A percentile compares a stretch with the other conserved stretches of the same genome.
phyloP scores from a whole-genome alignment of 2,329 filamentous ascomycete genomes.

The Fusarium sp. region DNA sequence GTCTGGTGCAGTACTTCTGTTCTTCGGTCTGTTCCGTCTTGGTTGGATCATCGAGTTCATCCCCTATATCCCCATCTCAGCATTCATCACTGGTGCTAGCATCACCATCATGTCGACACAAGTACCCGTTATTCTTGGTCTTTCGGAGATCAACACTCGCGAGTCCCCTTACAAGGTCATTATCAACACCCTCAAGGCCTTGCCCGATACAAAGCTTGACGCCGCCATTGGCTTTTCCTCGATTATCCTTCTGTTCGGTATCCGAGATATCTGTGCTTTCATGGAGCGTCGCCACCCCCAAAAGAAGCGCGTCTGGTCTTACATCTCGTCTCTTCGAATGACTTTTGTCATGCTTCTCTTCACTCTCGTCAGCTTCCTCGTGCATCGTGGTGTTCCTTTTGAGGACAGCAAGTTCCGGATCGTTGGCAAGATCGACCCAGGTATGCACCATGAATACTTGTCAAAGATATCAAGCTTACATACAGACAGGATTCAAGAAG shows the following conservation, averaged over 20 bases:
- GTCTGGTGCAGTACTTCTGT: conserved; percentile 57
- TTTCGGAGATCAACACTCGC: conserved; percentile 57
- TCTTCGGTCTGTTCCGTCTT: conserved; percentile 59
- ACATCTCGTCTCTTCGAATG: conserved; percentile 78
- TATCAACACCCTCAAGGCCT: conserved; percentile 55
- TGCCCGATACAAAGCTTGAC: conserved; percentile 66
- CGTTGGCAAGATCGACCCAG: conserved; percentile 74
- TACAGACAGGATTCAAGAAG: conserved; percentile 67
- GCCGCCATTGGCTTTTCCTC: conserved; percentile 79
- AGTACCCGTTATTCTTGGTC: conserved; percentile 57
- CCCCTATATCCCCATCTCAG: conserved; percentile 61
- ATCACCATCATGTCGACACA: conserved; percentile 64
- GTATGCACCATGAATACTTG: conserved; percentile 44
- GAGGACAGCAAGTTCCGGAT: conserved; percentile 68
- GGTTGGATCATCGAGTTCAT: conserved; percentile 66
- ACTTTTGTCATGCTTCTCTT: conserved; percentile 82
- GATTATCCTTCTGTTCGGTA: conserved; percentile 73
- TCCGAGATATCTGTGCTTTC: conserved; percentile 69
- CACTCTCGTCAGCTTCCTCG: conserved; percentile 78
- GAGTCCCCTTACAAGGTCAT: conserved; percentile 59
- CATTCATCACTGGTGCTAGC: conserved; percentile 64
- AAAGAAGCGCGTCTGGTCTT: conserved; percentile 75
- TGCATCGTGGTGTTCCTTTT: conserved; percentile 66
- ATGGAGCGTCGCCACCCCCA: conserved; percentile 72
- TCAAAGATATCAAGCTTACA: conserved; percentile 19